A percentile compares a stretch with the other conserved stretches of the same genome.
phyloP scores from a whole-genome alignment of 768 basidiomycete genomes.

The Tulasnella sp. region DNA sequence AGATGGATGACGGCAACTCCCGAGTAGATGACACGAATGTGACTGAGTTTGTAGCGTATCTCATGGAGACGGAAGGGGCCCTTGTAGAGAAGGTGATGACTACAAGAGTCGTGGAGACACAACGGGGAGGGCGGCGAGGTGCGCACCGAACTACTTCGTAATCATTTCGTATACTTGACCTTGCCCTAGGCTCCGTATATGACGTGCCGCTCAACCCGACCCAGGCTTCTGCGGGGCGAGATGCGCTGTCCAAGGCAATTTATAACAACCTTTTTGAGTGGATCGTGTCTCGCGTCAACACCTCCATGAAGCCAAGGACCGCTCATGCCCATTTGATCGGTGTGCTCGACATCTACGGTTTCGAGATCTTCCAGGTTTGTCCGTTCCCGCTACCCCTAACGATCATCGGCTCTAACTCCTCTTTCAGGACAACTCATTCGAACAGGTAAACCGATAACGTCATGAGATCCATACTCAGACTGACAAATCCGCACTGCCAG shows the following conservation, averaged over 20 bases:
- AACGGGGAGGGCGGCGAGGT: constrained; percentile 80
- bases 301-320: constrained; percentile 84
- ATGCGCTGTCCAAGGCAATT: constrained; percentile 89
- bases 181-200: constrained; percentile 58
- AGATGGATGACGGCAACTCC: constrained; percentile 84
- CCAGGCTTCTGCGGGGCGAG: constrained; percentile 77
- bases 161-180: not conserved
- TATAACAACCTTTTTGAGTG: constrained; percentile 99
- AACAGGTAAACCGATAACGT: not conserved
- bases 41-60: constrained; percentile 89
- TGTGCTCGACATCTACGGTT: constrained; percentile 96
- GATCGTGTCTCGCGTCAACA: constrained; percentile 93
- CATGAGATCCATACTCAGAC: not conserved
- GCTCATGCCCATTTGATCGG: constrained; percentile 74
- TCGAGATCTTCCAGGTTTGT: constrained; percentile 88
- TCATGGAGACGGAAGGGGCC: constrained; percentile 76
- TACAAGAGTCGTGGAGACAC: constrained; percentile 78
- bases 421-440: constrained; percentile 66
- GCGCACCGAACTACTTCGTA: not conserved
- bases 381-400: not conserved
- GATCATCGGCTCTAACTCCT: not conserved
- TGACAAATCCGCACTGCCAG: constrained; percentile 48
- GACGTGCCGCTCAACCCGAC: constrained; percentile 90
- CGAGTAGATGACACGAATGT: constrained; percentile 66
- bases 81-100: constrained; percentile 81